A percentile compares a stretch with the other conserved stretches of the same genome.
These are phyloP conservation scores for Pythium diclinum DNA, from an alignment of 352 stramenopile genomes.

Conservation along the genomic window DNA sequence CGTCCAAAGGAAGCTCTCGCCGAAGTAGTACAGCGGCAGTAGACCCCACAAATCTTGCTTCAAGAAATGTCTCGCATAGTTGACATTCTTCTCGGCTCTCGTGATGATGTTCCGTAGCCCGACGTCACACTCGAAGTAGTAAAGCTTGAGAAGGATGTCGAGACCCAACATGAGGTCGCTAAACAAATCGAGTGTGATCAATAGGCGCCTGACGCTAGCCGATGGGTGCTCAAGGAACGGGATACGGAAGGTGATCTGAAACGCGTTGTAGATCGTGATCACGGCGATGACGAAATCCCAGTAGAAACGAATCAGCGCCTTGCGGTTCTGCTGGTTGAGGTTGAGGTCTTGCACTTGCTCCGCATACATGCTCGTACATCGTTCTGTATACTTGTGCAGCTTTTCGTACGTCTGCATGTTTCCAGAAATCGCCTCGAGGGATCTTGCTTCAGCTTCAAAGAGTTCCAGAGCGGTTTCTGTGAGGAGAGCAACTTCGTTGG, in stretches of 20 bases:
- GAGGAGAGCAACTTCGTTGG: constrained; percentile 39
- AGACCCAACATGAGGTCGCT: constrained; percentile 38
- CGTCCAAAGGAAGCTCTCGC: constrained; percentile 46
- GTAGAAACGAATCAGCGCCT: constrained; percentile 53
- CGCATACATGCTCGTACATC: constrained; percentile 60
- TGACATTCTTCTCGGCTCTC: constrained; percentile 38
- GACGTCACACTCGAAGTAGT: constrained; percentile 71
- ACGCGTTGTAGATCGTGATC: constrained; percentile 64
- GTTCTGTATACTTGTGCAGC: constrained; percentile 47
- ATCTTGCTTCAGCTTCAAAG: constrained; percentile 43
- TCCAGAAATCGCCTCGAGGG: constrained; percentile 45
- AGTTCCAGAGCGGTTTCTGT: constrained; percentile 40
- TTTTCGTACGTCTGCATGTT: constrained; percentile 45
- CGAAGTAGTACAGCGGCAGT: constrained; percentile 67
- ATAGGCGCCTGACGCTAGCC: constrained; percentile 13
- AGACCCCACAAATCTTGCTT: constrained; percentile 44
- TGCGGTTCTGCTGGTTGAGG: constrained; percentile 37
- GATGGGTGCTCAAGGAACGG: constrained; percentile 46
- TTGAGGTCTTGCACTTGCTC: constrained; percentile 39
- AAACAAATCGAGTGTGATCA: constrained; percentile 41
- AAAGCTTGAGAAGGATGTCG: constrained; percentile 72
- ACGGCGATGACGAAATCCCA: constrained; percentile 57
- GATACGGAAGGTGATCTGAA: constrained; percentile 71
- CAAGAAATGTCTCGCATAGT: constrained; percentile 41
- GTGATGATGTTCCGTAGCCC: constrained; percentile 52